Percentiles rank a stretch among this genome's conserved stretches.
Evolutionary conservation across 306 rosid species (phyloP).

Genomic region (Canavalia gladiata): DNA sequence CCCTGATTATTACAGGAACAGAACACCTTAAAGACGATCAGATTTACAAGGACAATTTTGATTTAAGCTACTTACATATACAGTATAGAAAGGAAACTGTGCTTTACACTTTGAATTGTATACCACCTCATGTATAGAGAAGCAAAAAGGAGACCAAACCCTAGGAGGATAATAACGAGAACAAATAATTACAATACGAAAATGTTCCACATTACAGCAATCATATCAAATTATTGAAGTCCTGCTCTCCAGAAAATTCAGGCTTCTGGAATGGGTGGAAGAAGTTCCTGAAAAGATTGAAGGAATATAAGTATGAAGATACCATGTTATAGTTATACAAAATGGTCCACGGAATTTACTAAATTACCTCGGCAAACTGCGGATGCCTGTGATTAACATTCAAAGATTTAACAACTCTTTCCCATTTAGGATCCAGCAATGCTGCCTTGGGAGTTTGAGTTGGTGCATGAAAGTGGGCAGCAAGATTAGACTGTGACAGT

Average conservation of each 20-base stretch:
- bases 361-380: conserved; percentile 72
- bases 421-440: conserved; percentile 68
- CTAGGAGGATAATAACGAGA: conserved; percentile 26
- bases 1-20: conserved; percentile 34
- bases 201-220: conserved; percentile 32
- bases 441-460: conserved; percentile 45
- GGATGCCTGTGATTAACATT: conserved; percentile 56
- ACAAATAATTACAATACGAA: conserved; percentile 34
- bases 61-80: conserved; percentile 48
- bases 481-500: conserved; percentile 54
- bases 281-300: conserved; percentile 61
- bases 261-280: conserved; percentile 83
- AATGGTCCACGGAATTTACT: conserved; percentile 39
- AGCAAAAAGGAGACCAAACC: conserved; percentile 41
- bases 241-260: conserved; percentile 47
- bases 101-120: conserved; percentile 56
- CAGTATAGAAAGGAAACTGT: conserved; percentile 33
- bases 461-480: conserved; percentile 41
- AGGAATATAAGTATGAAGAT: conserved; percentile 43
- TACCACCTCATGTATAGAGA: conserved; percentile 39
- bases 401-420: conserved; percentile 66
- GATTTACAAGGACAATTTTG: conserved; percentile 51
- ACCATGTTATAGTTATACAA: conserved; percentile 10
- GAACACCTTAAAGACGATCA: conserved; percentile 38
- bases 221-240: conserved; percentile 36